phyloP scores from a whole-genome alignment of 2,329 filamentous ascomycete genomes.

The Calonectria pauciramosa region DNA sequence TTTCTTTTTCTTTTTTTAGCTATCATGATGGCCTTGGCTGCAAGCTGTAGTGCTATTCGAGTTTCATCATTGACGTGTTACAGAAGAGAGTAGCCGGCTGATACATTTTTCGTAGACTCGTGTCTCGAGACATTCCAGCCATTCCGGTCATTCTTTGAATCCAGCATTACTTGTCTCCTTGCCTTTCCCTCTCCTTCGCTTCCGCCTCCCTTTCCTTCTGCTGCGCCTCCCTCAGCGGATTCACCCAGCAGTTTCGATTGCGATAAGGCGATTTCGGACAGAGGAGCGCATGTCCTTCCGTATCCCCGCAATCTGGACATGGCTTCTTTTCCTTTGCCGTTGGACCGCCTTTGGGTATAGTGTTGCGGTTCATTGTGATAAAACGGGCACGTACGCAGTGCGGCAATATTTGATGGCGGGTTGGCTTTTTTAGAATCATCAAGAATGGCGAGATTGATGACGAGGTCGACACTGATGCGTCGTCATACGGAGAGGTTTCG shows the following conservation, averaged over 20 bases:
- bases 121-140: not conserved
- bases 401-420: not conserved
- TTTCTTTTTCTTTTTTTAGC: no score
- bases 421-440: not conserved
- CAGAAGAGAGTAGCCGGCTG: not conserved
- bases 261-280: constrained; percentile 19
- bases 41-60: not conserved
- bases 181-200: not conserved
- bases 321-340: not conserved
- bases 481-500: not conserved
- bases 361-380: not conserved
- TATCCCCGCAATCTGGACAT: constrained; percentile 11
- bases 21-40: not conserved
- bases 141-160: not conserved
- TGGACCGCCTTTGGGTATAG: not conserved
- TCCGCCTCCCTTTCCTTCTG: not conserved
- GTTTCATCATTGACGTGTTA: not conserved
- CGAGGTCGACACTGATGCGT: not conserved
- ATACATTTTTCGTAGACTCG: not conserved
- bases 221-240: not conserved
- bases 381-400: not conserved
- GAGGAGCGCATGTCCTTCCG: constrained; percentile 8
- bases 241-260: constrained; percentile 18
- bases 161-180: not conserved
- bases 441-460: not conserved